Conservation (phyloP, 305 asterid species). For the Plantago rigida region DNA sequence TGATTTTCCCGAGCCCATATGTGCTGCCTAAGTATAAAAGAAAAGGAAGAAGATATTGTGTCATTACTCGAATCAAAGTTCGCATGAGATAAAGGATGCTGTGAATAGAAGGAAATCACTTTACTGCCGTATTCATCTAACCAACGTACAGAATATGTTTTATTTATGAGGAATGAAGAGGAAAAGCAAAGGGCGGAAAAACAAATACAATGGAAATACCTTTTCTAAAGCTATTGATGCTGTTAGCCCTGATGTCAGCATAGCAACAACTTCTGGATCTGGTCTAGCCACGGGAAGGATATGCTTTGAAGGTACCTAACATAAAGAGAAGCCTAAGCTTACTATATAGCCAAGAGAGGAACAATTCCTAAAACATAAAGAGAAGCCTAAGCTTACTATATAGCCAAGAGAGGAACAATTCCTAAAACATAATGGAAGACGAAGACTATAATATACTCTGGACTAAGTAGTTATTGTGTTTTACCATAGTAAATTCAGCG, state of each 20-base stretch:
- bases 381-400: constrained; percentile 20
- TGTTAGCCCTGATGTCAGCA: constrained; percentile 96
- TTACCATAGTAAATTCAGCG: constrained; percentile 77
- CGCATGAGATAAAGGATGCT: not conserved
- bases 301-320: constrained; percentile 67
- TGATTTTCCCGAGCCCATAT: constrained; percentile 68
- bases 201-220: constrained; percentile 37
- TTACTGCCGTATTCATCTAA: constrained; percentile 11
- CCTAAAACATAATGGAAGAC: constrained; percentile 7
- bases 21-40: constrained; percentile 59
- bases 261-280: constrained; percentile 93
- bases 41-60: constrained; percentile 22
- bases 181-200: constrained; percentile 19
- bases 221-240: constrained; percentile 92
- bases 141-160: not conserved
- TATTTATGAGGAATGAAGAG: constrained; percentile 9
- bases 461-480: constrained; percentile 16
- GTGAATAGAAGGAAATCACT: constrained; percentile 11
- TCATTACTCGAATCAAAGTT: not conserved
- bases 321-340: constrained; percentile 17
- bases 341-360: constrained; percentile 6
- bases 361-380: constrained; percentile 2
- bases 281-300: constrained; percentile 93
- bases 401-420: constrained; percentile 10
- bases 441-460: constrained; percentile 1